A percentile compares a stretch with the other conserved stretches of the same genome.
Evolutionary conservation across 495 filamentous ascomycete species (phyloP).

Genomic region (Ramalina peruviana): DNA sequence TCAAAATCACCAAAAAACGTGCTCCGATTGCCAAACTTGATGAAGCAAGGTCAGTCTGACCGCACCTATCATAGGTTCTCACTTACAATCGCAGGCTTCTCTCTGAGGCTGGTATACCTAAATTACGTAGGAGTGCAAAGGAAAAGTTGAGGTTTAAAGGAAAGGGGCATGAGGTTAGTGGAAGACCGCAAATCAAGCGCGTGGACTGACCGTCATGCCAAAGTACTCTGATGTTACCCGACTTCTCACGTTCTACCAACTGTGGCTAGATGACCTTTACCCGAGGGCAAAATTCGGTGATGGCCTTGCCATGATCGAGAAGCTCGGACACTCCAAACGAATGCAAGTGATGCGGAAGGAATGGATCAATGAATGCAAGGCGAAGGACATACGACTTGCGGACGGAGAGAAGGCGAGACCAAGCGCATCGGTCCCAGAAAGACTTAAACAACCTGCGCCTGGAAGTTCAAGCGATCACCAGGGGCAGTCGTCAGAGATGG

Average conservation of each 20-base stretch:
- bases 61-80: background rate
- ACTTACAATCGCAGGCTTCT: conserved; percentile 41
- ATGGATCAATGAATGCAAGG: conserved; percentile 73
- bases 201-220: conserved; percentile 1
- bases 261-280: conserved; percentile 94
- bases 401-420: too few relatives aligned
- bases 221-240: conserved; percentile 76
- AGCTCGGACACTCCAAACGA: conserved; percentile 68
- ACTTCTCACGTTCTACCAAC: conserved; percentile 79
- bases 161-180: conserved; percentile 75
- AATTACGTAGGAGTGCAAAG: conserved; percentile 55
- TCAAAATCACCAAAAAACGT: conserved; percentile 64
- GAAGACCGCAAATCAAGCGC: conserved; percentile 1
- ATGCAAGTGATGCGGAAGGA: conserved; percentile 59
- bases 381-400: background rate
- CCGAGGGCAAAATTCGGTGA: conserved; percentile 90
- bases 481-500: too few relatives aligned
- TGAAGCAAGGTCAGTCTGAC: conserved; percentile 45
- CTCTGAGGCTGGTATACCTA: conserved; percentile 69
- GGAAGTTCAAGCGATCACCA: too few relatives aligned
- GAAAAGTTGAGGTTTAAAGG: conserved; percentile 70
- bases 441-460: too few relatives aligned
- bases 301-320: conserved; percentile 83
- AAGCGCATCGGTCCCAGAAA: too few relatives aligned
- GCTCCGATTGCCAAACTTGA: conserved; percentile 74